Conservation (phyloP, 371 early-diverging fungal genomes). For the Lichtheimia ramosa region DNA sequence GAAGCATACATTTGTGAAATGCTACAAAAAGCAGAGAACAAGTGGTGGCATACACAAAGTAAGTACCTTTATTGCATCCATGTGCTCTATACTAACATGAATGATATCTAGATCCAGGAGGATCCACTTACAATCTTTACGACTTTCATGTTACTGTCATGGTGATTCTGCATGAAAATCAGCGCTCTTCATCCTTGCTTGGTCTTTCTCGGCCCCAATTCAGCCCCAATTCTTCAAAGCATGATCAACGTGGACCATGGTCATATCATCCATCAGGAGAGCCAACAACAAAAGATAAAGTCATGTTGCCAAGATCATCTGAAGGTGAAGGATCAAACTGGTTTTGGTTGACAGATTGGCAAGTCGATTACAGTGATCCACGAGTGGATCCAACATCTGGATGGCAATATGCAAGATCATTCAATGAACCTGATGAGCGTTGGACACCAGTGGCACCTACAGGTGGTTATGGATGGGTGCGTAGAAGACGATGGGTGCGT, state of each 20-base stretch:
- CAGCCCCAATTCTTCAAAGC: conserved; percentile 42
- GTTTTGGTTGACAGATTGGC: conserved; percentile 88
- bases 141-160: conserved; percentile 63
- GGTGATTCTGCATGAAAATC: conserved; percentile 68
- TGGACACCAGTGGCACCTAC: conserved; percentile 59
- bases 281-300: conserved; percentile 53
- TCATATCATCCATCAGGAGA: conserved; percentile 52
- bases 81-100: too few relatives aligned
- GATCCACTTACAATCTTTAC: conserved; percentile 42
- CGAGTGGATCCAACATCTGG: conserved; percentile 60
- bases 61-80: too few relatives aligned
- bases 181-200: conserved; percentile 55
- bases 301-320: conserved; percentile 44
- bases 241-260: conserved; percentile 62
- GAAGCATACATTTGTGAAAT: conserved; percentile 67
- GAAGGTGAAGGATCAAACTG: conserved; percentile 38
- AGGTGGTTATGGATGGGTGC: conserved; percentile 63
- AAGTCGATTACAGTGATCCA: conserved; percentile 65
- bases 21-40: conserved; percentile 58
- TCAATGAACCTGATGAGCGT: conserved; percentile 45
- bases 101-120: neutral
- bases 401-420: conserved; percentile 70
- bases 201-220: conserved; percentile 53
- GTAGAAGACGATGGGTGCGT: conserved; percentile 76
- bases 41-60: conserved; percentile 34